Conservation (phyloP, 805 yeast genomes). For the Citeromyces matritensis region DNA sequence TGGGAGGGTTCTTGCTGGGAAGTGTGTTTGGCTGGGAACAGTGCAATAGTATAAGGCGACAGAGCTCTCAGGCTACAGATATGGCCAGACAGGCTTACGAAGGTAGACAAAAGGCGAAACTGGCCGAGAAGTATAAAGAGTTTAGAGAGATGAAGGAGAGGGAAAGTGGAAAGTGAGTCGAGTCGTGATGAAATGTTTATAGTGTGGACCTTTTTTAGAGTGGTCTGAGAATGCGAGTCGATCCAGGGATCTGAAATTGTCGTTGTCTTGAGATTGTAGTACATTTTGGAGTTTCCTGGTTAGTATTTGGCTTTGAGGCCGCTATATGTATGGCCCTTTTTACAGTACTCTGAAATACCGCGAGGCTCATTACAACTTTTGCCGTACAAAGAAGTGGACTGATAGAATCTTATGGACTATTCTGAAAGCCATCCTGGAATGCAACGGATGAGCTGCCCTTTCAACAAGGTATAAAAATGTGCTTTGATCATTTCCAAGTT, state of each 20-base stretch:
- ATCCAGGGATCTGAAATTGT: neutral
- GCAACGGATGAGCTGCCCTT: no score
- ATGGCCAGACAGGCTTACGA: constrained; percentile 40
- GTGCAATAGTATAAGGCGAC: constrained; percentile 59
- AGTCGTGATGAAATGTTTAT: neutral
- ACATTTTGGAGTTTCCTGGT: no score
- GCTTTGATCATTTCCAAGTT: no score
- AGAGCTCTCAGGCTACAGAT: constrained; percentile 51
- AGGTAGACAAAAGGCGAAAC: constrained; percentile 16
- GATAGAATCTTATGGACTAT: no score
- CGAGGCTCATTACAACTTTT: no score
- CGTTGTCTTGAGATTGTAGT: no score
- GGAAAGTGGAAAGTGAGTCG: neutral
- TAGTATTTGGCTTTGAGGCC: no score
- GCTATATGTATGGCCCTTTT: no score
- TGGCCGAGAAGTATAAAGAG: constrained; percentile 15
- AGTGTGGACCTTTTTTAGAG: neutral
- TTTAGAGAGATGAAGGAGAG: constrained; percentile 5
- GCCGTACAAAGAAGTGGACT: no score
- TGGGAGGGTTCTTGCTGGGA: constrained; percentile 69
- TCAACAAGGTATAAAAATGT: no score
- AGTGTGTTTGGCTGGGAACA: constrained; percentile 87
- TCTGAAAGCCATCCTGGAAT: no score
- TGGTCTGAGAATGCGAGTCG: neutral
- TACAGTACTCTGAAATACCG: no score